Evolutionary conservation across 805 yeast genomes (phyloP).

Genomic region (Pichia phayaonensis): DNA sequence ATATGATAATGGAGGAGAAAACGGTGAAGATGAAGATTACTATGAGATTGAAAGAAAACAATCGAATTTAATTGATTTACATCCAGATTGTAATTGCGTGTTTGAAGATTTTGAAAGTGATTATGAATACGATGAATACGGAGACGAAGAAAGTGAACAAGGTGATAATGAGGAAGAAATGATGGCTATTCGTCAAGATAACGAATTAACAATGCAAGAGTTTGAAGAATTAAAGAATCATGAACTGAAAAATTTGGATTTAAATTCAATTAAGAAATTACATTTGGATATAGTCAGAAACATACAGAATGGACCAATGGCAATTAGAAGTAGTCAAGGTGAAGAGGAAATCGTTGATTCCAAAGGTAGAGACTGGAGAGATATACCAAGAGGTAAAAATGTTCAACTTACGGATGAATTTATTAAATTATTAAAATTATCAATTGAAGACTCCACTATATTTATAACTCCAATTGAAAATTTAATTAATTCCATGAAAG

Average conservation of each 20-base stretch:
- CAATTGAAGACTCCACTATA: conserved; percentile 15
- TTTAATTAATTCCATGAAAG: conserved; percentile 18
- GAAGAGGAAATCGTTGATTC: conserved; percentile 44
- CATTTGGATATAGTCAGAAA: conserved; percentile 5
- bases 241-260: conserved; percentile 1
- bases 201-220: conserved; percentile 1
- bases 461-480: conserved; percentile 24
- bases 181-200: conserved; percentile 7
- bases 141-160: conserved; percentile 15
- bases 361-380: conserved; percentile 65
- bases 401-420: conserved; percentile 27
- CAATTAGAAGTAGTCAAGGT: conserved; percentile 29
- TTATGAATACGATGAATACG: conserved; percentile 12
- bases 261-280: neutral
- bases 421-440: conserved; percentile 16
- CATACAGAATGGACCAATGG: conserved; percentile 19
- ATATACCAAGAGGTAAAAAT: conserved; percentile 56
- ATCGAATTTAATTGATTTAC: conserved; percentile 20
- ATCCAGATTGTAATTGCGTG: conserved; percentile 32
- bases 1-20: conserved; percentile 12
- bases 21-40: conserved; percentile 5
- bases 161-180: conserved; percentile 10
- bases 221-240: neutral
- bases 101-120: conserved; percentile 19
- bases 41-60: neutral